Base-by-base conservation (phyloP, 345 rosid genomes). In the Microcos paniculata region DNA sequence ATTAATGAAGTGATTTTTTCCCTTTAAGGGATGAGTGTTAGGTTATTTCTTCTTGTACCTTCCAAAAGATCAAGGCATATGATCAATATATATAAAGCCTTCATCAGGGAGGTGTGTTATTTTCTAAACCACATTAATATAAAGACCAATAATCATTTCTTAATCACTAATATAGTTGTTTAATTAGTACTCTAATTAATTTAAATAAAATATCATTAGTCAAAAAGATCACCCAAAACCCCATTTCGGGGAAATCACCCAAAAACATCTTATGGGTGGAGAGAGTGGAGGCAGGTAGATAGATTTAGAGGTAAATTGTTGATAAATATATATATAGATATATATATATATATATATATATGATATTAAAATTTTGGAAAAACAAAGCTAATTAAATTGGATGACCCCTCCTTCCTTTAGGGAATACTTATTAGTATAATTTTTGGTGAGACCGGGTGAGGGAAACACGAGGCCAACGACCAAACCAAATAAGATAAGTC, bases 11-110 rank as follows among this genome's bases (percentile, higher is more conserved):
- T 19, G 8, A 10, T 28, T 6, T 24, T 68, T 21, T 31, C 49
- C 19, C 4, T 30, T 67, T 77, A 31, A 23, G 14, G 18, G 6
- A 35, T 4, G 40, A 35, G 72, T 68, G 43, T 78, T 70, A 70
- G 82, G 82, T 84, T 76, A 33, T 57, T 74, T 76, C 77, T 78
- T 78, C 76, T 57, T 68, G 45, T 8, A 78, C 65, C 73, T 40
- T 77, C 73, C 63, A 71, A 42, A 72, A 40, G 38, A 72, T 72
- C 75, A 49, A 31, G 2, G 59, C 11, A 49, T 30, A 35, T 35
- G 40, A 35, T 35, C 40, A 35, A 3, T 2, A 35, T 57, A 30
- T 49, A 9, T 1, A 8, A 1, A 7, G 45, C 11, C 9, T 8
- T 8, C 6, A 4, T 42, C 45, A 14, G 21, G 38, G 72, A 48